Base-by-base conservation (phyloP, 2,329 filamentous ascomycete species). In the Alternaria sp. region DNA sequence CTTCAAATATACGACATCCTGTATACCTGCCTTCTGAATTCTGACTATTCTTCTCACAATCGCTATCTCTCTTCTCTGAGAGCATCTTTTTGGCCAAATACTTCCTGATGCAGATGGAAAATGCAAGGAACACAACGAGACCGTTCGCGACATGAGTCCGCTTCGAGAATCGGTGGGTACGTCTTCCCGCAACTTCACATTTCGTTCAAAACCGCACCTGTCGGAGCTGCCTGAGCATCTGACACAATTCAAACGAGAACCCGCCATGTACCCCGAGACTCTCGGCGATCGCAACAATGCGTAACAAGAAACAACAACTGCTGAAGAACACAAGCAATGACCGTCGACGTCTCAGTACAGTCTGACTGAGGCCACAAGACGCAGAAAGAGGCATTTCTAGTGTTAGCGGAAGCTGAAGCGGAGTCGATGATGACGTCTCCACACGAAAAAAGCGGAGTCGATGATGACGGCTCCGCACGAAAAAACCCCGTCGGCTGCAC, bases 391-490 rank as follows among this genome's bases (percentile, higher is more conserved):
- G 44, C 44, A 48, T 23, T 26, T 21, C 23, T 24, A 14, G 44
- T 23, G 44, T 26, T 26, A 29, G 29, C 21, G 44, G 29, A 34
- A 36, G 29, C 21, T 29, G 29, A 34, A 36, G 44, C 44, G 21
- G 29, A 48, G 29, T 34, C 7, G 26, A 10, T 13, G 14, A 48
- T 26, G 44, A 48, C 21, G 29, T 26, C 17, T 31, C 23, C 23
- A 24, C 21, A 48, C 11, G 29, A 48, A 48, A 48, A 48, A 48
- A 48, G 44, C 44, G 21, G 29, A 48, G 29, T 34, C 7, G 26
- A 10, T 13, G 14, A 48, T 26, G 44, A 48, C 21, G 29, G 17
- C 17, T 31, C 23, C 23, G n/a, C 21, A 48, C 11, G 29, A 48
- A 48, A 48, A 48, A 48, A 48, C 17, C 44, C 17, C 44, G 29